Base-by-base conservation (phyloP, 805 yeast genomes). In the Torulaspora delbrueckii region DNA sequence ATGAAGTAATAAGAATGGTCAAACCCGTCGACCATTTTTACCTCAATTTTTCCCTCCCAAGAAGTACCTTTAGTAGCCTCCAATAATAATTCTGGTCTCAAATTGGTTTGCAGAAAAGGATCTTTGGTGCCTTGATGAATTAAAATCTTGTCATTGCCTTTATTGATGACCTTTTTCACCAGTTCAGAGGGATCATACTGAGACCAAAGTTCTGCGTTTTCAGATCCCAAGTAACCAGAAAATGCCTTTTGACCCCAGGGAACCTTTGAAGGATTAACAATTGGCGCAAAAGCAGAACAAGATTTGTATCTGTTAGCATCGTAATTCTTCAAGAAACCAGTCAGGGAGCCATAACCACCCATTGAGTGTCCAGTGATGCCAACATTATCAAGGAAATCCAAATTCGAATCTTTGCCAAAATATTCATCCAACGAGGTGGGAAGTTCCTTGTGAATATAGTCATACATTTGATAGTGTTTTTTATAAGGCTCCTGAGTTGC, bases 331-430 rank as follows among this genome's bases (percentile, higher is more conserved):
- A 91, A 68, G 54, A 67, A 80, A n/a, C 81, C 71, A 49, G 84
- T 70, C 49, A 91, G 67, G 0, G 99, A 95, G 46, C 98, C 99
- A 63, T 78, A 87, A 1, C 99, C 99, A 41, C 99, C 99, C 98
- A 93, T 93, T 1, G 99, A 93, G 66, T 93, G 98, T 36, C 99
- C 99, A n/a, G 93, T 81, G 53, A 91, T 79, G 16, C 91, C 77
- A 42, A 81, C 75, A 33, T 77, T 82, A 32, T 68, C 63, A 22
- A 56, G 30, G 51, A 83, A 81, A 65, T 91, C 88, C 49, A 91
- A 69, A 33, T 67, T 65, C 2, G 69, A 49, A 44, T 65, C 75
- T 13, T 68, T 65, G 9, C 57, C 55, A 42, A 70, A 62, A 25
- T 47, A 50, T 24, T 60, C 60, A 10, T 75, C 65, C 54, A 87